A percentile compares a stretch with the other conserved stretches of the same genome.
These are phyloP conservation scores for Aspergillus eucalypticola DNA, from an alignment of 2,329 filamentous ascomycete genomes.

Conservation along the genomic window DNA sequence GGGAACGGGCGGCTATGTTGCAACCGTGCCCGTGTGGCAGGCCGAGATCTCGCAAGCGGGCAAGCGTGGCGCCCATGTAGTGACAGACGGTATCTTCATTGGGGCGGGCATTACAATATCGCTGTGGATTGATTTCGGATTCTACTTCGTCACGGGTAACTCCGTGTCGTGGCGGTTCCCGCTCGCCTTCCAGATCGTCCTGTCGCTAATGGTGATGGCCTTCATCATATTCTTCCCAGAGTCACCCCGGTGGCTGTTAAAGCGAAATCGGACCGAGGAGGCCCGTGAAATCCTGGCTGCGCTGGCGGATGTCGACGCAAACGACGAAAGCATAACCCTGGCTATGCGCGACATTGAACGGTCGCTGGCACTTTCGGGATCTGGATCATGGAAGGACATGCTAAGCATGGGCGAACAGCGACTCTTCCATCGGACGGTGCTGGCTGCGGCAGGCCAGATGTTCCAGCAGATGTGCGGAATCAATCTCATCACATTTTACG, in stretches of 20 bases:
- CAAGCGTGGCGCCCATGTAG: conserved; percentile 53
- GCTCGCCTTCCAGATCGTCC: conserved; percentile 41
- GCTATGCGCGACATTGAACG: conserved; percentile 43
- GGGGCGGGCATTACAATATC: conserved; percentile 48
- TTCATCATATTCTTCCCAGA: conserved; percentile 41
- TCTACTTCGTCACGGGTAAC: conserved; percentile 38
- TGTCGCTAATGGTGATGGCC: conserved; percentile 33
- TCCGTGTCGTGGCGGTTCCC: conserved; percentile 49
- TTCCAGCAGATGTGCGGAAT: conserved; percentile 42
- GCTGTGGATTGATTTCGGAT: conserved; percentile 52
- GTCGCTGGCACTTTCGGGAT: conserved; percentile 44
- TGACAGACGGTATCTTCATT: conserved; percentile 53
- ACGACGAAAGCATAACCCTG: conserved; percentile 39
- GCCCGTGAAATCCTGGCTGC: conserved; percentile 41
- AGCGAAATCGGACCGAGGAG: conserved; percentile 39
- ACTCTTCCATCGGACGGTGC: conserved; percentile 36
- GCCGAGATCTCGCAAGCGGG: conserved; percentile 38
- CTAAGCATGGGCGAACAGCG: conserved; percentile 39
- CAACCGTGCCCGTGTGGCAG: conserved; percentile 53
- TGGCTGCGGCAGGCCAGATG: conserved; percentile 37
- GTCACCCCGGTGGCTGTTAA: conserved; percentile 51
- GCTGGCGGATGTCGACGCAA: conserved; percentile 45
- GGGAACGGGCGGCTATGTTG: conserved; percentile 47
- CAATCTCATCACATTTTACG: conserved; percentile 41
- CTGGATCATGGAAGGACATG: conserved; percentile 38